phyloP scores from a whole-genome alignment of 495 filamentous ascomycete species.

The Collariella sp. region DNA sequence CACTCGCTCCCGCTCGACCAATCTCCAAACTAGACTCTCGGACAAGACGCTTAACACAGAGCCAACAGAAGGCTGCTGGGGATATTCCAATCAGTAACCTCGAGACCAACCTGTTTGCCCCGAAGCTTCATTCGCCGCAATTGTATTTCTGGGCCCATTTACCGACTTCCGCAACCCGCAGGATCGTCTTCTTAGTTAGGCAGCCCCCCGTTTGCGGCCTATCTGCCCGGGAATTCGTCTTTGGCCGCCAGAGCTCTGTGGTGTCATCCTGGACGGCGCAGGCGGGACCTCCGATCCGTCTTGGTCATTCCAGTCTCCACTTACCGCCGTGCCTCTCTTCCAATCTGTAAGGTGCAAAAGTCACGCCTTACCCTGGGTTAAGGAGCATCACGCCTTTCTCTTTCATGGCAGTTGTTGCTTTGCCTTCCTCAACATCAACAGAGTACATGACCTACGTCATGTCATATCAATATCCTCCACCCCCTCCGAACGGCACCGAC shows the following conservation, averaged over 20 bases:
- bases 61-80: too few relatives aligned
- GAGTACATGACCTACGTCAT: slow-evolving; percentile 41
- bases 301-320: too few relatives aligned
- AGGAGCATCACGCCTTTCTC: slow-evolving; percentile 15
- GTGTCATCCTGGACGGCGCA: slow-evolving; percentile 10
- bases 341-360: too few relatives aligned
- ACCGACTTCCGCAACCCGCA: slow-evolving; percentile 21
- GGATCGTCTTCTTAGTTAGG: slow-evolving; percentile 25
- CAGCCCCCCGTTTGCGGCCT: slow-evolving; percentile 22
- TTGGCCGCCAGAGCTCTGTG: slow-evolving; percentile 11
- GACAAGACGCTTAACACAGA: too few relatives aligned
- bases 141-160: slow-evolving; percentile 22
- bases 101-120: too few relatives aligned
- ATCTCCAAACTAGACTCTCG: too few relatives aligned
- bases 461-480: slow-evolving; percentile 46
- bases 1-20: not conserved
- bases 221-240: slow-evolving; percentile 11
- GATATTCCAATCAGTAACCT: too few relatives aligned
- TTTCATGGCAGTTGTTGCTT: slow-evolving; percentile 32
- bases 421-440: slow-evolving; percentile 25
- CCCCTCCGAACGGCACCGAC: slow-evolving; percentile 35
- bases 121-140: too few relatives aligned
- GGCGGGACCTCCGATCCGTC: too few relatives aligned
- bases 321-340: too few relatives aligned
- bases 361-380: too few relatives aligned